Percentiles rank a stretch among this genome's conserved stretches.
Conservation (phyloP, 495 filamentous ascomycete genomes). For the Lasiosphaeriaceae sp. region DNA sequence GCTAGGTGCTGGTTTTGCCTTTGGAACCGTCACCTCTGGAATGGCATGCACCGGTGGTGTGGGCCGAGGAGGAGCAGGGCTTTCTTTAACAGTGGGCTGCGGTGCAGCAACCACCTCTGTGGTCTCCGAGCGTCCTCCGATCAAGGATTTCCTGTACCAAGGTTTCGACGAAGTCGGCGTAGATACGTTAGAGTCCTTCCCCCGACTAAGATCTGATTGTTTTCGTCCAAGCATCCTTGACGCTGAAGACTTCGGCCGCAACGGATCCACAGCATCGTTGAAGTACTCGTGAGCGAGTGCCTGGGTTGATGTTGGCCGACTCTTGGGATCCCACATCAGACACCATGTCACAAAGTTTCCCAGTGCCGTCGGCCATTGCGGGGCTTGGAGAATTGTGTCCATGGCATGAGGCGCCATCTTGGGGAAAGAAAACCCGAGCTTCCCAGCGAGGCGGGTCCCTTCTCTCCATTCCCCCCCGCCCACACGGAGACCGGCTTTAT, state of each 20-base stretch:
- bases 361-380: slow-evolving; percentile 87
- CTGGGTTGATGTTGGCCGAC: slow-evolving; percentile 88
- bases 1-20: slow-evolving; percentile 54
- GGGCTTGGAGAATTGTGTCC: slow-evolving; percentile 85
- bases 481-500: slow-evolving; percentile 77
- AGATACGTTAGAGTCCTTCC: slow-evolving; percentile 63
- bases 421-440: slow-evolving; percentile 97
- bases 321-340: slow-evolving; percentile 98
- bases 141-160: slow-evolving; percentile 93
- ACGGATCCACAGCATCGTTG: slow-evolving; percentile 86
- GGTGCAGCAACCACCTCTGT: slow-evolving; percentile 33
- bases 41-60: slow-evolving; percentile 53
- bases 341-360: slow-evolving; percentile 97
- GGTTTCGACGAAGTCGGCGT: slow-evolving; percentile 71
- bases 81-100: slow-evolving; percentile 22
- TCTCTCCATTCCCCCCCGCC: slow-evolving; percentile 98
- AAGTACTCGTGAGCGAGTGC: slow-evolving; percentile 95
- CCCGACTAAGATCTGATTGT: slow-evolving; percentile 68
- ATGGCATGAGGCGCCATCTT: slow-evolving; percentile 99
- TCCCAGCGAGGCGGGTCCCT: slow-evolving; percentile 84
- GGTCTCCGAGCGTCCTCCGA: slow-evolving; percentile 53
- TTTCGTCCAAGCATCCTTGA: slow-evolving; percentile 82
- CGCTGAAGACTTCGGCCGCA: slow-evolving; percentile 86
- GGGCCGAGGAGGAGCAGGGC: slow-evolving; percentile 37
- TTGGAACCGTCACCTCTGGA: slow-evolving; percentile 47